phyloP scores from a whole-genome alignment of 2,329 filamentous ascomycete genomes.

The Pestalotiopsis sp. region DNA sequence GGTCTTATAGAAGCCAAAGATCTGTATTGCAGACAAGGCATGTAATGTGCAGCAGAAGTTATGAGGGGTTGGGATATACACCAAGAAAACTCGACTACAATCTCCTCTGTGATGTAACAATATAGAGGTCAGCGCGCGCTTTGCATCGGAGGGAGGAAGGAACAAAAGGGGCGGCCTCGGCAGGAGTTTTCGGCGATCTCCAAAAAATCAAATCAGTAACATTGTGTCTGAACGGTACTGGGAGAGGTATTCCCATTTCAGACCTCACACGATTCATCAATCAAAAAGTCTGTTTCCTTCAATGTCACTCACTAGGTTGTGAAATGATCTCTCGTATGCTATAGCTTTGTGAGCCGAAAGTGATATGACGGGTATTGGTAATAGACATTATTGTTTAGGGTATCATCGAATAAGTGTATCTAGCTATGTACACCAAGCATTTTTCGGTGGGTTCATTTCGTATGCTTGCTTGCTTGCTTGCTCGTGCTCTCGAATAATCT shows the following conservation, averaged over 20 bases:
- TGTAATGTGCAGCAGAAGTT: neutral
- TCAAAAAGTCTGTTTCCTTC: slow-evolving; percentile 18
- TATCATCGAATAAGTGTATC: slow-evolving; percentile 28
- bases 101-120: slow-evolving; percentile 24
- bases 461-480: neutral
- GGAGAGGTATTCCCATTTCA: neutral
- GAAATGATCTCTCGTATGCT: neutral
- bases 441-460: neutral
- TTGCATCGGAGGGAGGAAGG: slow-evolving; percentile 20
- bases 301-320: neutral
- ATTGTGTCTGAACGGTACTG: neutral
- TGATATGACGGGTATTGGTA: slow-evolving; percentile 14
- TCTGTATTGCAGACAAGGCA: neutral
- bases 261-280: slow-evolving; percentile 22
- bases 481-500: neutral
- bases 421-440: slow-evolving; percentile 14
- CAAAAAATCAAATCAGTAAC: neutral
- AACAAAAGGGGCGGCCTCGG: slow-evolving; percentile 16
- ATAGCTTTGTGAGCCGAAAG: neutral
- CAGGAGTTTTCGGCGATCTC: slow-evolving; percentile 24
- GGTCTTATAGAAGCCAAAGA: neutral
- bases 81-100: slow-evolving; percentile 6
- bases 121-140: slow-evolving; percentile 22
- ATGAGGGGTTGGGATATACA: neutral
- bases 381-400: slow-evolving; percentile 29